Evolutionary conservation across 73 alveolate genomes (phyloP).

Genomic region (Paramecium sexaurelia): DNA sequence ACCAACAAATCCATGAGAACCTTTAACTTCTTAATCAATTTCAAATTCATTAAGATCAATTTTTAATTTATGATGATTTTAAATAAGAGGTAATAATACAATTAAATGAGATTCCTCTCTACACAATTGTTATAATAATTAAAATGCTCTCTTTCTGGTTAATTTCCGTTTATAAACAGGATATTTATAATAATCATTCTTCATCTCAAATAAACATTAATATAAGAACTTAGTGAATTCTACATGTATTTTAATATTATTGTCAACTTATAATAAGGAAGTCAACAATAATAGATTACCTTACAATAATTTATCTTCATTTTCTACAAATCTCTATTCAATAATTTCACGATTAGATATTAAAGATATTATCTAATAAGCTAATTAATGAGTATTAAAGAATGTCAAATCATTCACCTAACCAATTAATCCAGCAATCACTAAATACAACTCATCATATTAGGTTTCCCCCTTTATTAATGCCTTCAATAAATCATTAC

Average conservation of each 20-base stretch:
- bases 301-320: conserved; percentile 39
- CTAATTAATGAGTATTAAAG: conserved; percentile 2
- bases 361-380: not conserved
- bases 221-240: not conserved
- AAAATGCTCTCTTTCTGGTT: conserved; percentile 30
- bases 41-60: conserved; percentile 32
- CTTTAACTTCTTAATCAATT: conserved; percentile 50
- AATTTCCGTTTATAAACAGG: conserved; percentile 28
- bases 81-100: not conserved
- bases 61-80: not conserved
- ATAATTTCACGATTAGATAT: not conserved
- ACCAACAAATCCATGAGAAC: conserved; percentile 74
- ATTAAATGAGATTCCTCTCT: not conserved
- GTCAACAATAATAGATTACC: not conserved
- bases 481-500: not conserved
- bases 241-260: not conserved
- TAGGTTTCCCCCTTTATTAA: not conserved
- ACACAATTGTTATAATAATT: not conserved
- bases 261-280: not conserved
- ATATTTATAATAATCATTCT: conserved; percentile 11
- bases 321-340: conserved; percentile 31
- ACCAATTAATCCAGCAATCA: conserved; percentile 6
- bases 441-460: conserved; percentile 35
- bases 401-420: not conserved
- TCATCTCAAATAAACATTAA: not conserved